Conservation (phyloP, 345 rosid species). For the Corchorus olitorius region DNA sequence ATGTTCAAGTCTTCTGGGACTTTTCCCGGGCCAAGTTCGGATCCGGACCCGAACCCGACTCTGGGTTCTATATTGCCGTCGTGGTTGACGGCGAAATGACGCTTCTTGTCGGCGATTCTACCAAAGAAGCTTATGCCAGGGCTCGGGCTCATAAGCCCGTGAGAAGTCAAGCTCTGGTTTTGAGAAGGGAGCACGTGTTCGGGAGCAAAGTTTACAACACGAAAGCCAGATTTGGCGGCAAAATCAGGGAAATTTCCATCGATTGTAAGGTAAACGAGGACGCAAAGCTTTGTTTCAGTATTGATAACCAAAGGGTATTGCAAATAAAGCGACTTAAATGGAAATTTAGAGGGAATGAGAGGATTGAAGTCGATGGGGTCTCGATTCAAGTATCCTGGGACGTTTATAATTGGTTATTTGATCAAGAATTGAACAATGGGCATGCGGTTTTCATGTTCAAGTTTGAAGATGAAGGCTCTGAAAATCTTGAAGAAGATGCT, state of each 20-base stretch:
- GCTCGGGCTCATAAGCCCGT: constrained; percentile 43
- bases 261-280: constrained; percentile 65
- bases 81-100: constrained; percentile 66
- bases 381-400: constrained; percentile 88
- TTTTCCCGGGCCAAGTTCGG: constrained; percentile 75
- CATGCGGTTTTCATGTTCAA: constrained; percentile 87
- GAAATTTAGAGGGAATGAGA: constrained; percentile 94
- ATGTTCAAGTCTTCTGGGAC: constrained; percentile 74
- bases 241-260: constrained; percentile 61
- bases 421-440: constrained; percentile 38
- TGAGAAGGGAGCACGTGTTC: constrained; percentile 77
- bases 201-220: constrained; percentile 68
- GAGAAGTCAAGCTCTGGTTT: constrained; percentile 51
- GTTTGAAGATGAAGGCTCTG: constrained; percentile 55
- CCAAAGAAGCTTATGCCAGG: constrained; percentile 58
- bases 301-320: constrained; percentile 63
- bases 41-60: constrained; percentile 77
- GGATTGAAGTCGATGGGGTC: constrained; percentile 73
- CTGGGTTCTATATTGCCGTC: constrained; percentile 80
- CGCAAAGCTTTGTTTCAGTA: constrained; percentile 57
- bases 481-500: constrained; percentile 21
- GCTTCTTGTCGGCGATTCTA: constrained; percentile 75
- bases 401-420: constrained; percentile 86
- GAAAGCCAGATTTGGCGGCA: constrained; percentile 76
- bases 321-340: constrained; percentile 75